A percentile compares a stretch with the other conserved stretches of the same genome.
phyloP scores from a whole-genome alignment of 345 rosid species.

The Ceriops zippeliana region DNA sequence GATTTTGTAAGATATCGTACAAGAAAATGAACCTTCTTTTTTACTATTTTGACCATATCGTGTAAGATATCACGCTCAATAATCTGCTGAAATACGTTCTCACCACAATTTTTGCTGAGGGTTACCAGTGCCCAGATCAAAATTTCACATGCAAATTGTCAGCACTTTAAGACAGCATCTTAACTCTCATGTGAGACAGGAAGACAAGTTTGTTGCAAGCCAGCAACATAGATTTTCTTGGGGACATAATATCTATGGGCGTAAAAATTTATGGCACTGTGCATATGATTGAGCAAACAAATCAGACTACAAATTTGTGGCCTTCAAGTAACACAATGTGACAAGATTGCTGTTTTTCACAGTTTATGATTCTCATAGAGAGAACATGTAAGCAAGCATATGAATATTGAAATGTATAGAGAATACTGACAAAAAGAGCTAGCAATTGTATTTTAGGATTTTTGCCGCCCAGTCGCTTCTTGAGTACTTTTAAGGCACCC shows the following conservation, averaged over 20 bases:
- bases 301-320: no score
- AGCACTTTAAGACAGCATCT: constrained; percentile 1
- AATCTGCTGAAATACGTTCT: constrained; percentile 75
- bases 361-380: not conserved
- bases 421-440: constrained; percentile 71
- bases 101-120: constrained; percentile 91
- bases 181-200: not conserved
- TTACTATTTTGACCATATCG: constrained; percentile 96
- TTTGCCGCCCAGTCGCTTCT: constrained; percentile 87
- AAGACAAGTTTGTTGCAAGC: not conserved
- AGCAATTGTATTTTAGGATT: constrained; percentile 85
- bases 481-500: constrained; percentile 82
- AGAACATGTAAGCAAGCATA: constrained; percentile 4
- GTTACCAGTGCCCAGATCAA: constrained; percentile 79
- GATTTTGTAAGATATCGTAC: no score
- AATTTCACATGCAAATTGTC: constrained; percentile 7
- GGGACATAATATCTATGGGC: no score
- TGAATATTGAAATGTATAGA: constrained; percentile 4
- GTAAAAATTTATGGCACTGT: no score
- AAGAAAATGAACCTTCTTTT: constrained; percentile 68
- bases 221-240: no score
- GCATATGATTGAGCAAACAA: no score
- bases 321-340: not conserved
- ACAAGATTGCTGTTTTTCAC: no score
- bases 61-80: constrained; percentile 83